Conservation (phyloP, 2,329 filamentous ascomycete genomes). For the Scortechinia acanthostroma region DNA sequence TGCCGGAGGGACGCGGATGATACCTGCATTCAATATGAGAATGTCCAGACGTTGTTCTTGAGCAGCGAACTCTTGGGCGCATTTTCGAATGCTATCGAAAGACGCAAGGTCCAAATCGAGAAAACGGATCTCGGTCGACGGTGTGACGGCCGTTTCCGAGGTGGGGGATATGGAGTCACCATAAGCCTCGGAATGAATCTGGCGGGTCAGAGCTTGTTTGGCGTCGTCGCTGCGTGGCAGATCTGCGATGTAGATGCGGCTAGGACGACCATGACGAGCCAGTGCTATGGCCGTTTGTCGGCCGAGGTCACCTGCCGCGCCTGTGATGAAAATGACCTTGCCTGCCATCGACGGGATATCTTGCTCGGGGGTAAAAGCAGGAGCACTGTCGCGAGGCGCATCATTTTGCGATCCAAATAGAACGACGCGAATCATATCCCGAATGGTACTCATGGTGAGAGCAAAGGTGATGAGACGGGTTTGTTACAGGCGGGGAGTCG, state of each 20-base stretch:
- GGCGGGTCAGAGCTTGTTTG: conserved; percentile 35
- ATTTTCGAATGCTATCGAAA: conserved; percentile 31
- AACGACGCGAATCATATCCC: no score
- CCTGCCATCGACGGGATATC: conserved; percentile 25
- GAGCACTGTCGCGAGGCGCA: no score
- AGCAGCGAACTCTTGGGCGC: conserved; percentile 26
- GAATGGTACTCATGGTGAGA: no score
- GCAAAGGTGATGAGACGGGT: no score
- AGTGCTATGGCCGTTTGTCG: no score
- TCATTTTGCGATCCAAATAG: no score
- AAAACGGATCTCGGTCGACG: conserved; percentile 26
- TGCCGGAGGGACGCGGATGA: neutral
- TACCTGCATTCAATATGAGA: neutral
- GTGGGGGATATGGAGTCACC: conserved; percentile 25
- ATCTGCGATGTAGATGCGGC: conserved; percentile 33
- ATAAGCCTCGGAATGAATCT: conserved; percentile 37
- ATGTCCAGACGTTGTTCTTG: conserved; percentile 10
- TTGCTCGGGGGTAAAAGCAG: conserved; percentile 24
- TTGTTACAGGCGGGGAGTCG: no score
- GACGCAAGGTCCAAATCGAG: conserved; percentile 35
- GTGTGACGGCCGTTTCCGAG: conserved; percentile 26
- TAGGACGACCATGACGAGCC: conserved; percentile 35
- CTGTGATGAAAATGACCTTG: conserved; percentile 33
- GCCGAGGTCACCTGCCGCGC: conserved; percentile 6
- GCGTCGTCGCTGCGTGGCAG: no score